Evolutionary conservation across 164 flowering plant species (phyloP).

Genomic region (Echeveria elegans): DNA sequence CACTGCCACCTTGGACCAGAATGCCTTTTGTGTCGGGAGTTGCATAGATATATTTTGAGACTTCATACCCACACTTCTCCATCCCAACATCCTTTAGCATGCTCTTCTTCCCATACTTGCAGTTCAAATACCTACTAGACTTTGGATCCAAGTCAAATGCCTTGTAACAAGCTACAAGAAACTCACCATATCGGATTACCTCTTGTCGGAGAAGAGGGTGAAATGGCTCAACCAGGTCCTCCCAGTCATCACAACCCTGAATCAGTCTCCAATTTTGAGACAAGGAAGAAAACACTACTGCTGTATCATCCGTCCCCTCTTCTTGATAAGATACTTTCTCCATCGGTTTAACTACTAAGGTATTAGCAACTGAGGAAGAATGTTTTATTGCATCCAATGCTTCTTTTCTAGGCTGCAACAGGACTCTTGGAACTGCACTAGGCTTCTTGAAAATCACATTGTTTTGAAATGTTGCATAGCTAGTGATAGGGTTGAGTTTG

Average conservation of each 20-base stretch:
- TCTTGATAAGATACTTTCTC: background rate
- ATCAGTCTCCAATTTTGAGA: constrained; percentile 53
- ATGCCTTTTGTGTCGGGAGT: constrained; percentile 42
- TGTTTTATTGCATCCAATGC: background rate
- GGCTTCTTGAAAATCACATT: background rate
- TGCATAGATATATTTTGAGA: constrained; percentile 78
- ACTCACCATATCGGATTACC: constrained; percentile 62
- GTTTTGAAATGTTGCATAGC: constrained; percentile 1
- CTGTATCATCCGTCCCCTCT: background rate
- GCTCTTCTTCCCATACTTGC: constrained; percentile 56
- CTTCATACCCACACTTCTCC: constrained; percentile 43
- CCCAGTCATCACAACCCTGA: constrained; percentile 69
- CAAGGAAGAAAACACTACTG: background rate
- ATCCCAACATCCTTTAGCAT: constrained; percentile 44
- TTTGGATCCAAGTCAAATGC: constrained; percentile 65
- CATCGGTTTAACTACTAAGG: background rate
- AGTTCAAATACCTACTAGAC: constrained; percentile 55
- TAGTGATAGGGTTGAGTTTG: background rate
- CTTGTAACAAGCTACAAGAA: constrained; percentile 55
- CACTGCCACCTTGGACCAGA: constrained; percentile 28
- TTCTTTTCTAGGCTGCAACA: background rate
- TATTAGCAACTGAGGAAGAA: background rate
- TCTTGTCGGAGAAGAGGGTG: constrained; percentile 56
- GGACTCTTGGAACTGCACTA: background rate
- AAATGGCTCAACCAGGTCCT: constrained; percentile 49